A percentile compares a stretch with the other conserved stretches of the same genome.
These are phyloP conservation scores for Lentinula sp. DNA, from an alignment of 768 basidiomycete species.

Conservation along the genomic window DNA sequence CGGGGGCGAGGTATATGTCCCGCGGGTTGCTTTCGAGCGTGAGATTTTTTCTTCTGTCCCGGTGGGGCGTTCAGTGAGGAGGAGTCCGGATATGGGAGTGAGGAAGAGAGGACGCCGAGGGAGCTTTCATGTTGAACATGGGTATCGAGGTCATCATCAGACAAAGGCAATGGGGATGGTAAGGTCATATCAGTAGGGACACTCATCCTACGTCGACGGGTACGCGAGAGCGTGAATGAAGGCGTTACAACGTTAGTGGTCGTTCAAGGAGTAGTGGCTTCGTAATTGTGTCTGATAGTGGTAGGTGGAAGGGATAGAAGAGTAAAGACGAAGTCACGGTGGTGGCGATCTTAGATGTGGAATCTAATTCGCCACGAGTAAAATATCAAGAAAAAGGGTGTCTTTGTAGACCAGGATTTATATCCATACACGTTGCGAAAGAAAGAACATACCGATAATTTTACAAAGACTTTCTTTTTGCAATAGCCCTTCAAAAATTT, in stretches of 20 bases:
- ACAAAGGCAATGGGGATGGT: neutral
- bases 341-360: neutral
- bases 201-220: neutral
- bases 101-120: neutral
- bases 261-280: neutral
- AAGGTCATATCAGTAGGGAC: neutral
- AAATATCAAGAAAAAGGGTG: neutral
- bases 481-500: neutral
- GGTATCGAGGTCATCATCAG: neutral
- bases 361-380: neutral
- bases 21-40: slow-evolving; percentile 39
- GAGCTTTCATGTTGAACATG: neutral
- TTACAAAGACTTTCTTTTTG: slow-evolving; percentile 6
- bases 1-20: slow-evolving; percentile 66
- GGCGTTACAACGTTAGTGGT: neutral
- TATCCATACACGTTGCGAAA: slow-evolving; percentile 5
- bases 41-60: slow-evolving; percentile 31
- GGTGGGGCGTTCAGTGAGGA: neutral
- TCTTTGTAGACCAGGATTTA: slow-evolving; percentile 1
- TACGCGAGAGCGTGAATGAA: neutral
- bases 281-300: neutral
- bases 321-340: neutral
- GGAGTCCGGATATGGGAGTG: slow-evolving; percentile 6
- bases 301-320: neutral
- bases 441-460: slow-evolving; percentile 1